These are phyloP conservation scores for Skeletonema menzelii DNA, from an alignment of 108 stramenopile genomes.

Conservation along the genomic window DNA sequence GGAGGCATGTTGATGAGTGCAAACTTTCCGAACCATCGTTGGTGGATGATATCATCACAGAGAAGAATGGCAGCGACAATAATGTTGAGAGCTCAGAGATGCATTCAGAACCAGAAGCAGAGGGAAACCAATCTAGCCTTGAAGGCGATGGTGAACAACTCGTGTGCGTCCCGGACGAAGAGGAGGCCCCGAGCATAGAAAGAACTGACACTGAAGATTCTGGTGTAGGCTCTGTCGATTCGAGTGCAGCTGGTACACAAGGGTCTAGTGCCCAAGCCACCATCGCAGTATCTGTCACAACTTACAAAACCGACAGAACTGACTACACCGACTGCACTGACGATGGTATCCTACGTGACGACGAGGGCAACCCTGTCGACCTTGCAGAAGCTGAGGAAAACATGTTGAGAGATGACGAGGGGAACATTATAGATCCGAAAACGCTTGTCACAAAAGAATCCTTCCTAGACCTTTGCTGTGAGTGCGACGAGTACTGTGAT, in stretches of 20 bases:
- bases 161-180: neutral
- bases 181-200: neutral
- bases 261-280: neutral
- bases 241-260: neutral
- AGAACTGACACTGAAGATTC: neutral
- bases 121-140: neutral
- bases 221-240: neutral
- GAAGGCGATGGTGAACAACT: neutral
- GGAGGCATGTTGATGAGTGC: neutral
- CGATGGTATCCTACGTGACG: constrained; percentile 31
- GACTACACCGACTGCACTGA: constrained; percentile 22
- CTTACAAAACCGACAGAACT: neutral
- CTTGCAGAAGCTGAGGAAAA: constrained; percentile 26
- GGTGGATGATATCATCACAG: neutral
- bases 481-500: constrained; percentile 22
- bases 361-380: constrained; percentile 33
- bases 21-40: neutral
- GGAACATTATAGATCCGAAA: constrained; percentile 35
- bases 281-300: neutral
- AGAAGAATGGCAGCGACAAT: neutral
- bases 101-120: neutral
- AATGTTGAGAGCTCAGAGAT: neutral
- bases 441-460: constrained; percentile 24
- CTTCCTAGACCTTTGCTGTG: constrained; percentile 21
- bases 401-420: constrained; percentile 33